Evolutionary conservation across 345 rosid genomes (phyloP).

Genomic region (Noccaea caerulescens): DNA sequence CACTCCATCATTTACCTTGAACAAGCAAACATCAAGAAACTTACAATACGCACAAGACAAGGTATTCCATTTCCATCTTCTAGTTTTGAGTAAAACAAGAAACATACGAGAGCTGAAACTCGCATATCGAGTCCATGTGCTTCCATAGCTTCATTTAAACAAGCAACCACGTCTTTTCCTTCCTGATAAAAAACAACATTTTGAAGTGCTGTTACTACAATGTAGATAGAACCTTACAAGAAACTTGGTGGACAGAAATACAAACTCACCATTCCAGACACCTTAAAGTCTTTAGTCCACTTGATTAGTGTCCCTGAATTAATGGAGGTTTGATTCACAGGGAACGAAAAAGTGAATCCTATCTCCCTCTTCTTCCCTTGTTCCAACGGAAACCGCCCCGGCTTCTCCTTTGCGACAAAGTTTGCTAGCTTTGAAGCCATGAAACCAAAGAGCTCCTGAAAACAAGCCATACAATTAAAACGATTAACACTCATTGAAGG

Average conservation of each 20-base stretch:
- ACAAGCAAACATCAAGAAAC: slow-evolving; percentile 12
- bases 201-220: background rate
- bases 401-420: slow-evolving; percentile 56
- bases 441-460: slow-evolving; percentile 79
- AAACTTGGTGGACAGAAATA: background rate
- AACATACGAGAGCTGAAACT: slow-evolving; percentile 77
- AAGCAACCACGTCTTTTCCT: slow-evolving; percentile 76
- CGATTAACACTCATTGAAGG: background rate
- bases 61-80: background rate
- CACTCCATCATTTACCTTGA: slow-evolving; percentile 79
- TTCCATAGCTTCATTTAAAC: slow-evolving; percentile 84
- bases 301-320: slow-evolving; percentile 77
- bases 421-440: slow-evolving; percentile 65
- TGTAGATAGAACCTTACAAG: background rate
- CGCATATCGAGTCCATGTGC: slow-evolving; percentile 66
- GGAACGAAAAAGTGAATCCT: slow-evolving; percentile 94
- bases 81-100: background rate
- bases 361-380: slow-evolving; percentile 71
- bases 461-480: slow-evolving; percentile 5
- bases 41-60: slow-evolving; percentile 12
- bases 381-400: slow-evolving; percentile 55
- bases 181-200: slow-evolving; percentile 50
- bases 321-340: slow-evolving; percentile 74
- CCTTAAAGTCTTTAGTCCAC: slow-evolving; percentile 90
- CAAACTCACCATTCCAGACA: slow-evolving; percentile 71